These are phyloP conservation scores for Pezicula neosporulosa DNA, from an alignment of 2,329 filamentous ascomycete genomes.

Conservation along the genomic window DNA sequence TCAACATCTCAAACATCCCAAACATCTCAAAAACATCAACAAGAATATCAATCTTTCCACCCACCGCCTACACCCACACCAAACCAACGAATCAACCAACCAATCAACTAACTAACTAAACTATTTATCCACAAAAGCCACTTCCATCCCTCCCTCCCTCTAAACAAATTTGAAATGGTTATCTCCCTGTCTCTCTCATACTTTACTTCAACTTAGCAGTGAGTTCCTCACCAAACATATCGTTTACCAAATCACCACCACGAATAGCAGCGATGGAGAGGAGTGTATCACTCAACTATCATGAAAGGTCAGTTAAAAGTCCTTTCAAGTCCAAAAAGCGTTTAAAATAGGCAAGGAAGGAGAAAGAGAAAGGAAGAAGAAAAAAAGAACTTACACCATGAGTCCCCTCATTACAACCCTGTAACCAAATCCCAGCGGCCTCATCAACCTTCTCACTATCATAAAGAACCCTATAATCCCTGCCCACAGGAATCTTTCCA, in stretches of 20 bases:
- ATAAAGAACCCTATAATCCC: slow-evolving; percentile 79
- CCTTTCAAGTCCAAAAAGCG: neutral
- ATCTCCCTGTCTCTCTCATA: too few relatives aligned
- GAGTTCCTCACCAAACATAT: slow-evolving; percentile 57
- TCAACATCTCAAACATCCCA: too few relatives aligned
- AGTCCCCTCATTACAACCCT: slow-evolving; percentile 89
- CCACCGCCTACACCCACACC: too few relatives aligned
- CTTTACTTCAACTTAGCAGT: neutral
- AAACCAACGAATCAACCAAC: too few relatives aligned
- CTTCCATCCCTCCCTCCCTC: too few relatives aligned
- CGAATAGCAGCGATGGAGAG: slow-evolving; percentile 74
- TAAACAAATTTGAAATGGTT: too few relatives aligned
- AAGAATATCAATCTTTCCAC: too few relatives aligned
- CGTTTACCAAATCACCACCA: slow-evolving; percentile 74
- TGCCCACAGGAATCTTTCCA: slow-evolving; percentile 61
- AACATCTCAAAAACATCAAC: too few relatives aligned
- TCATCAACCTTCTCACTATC: slow-evolving; percentile 62
- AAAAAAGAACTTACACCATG: slow-evolving; percentile 69
- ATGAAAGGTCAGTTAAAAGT: neutral
- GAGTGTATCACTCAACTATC: slow-evolving; percentile 73
- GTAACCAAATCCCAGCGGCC: slow-evolving; percentile 82
- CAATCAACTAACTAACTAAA: too few relatives aligned
- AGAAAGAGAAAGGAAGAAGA: neutral
- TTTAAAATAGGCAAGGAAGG: neutral
- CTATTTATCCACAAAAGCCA: too few relatives aligned